Base-by-base conservation (phyloP, 176 grass and related monocot genomes). In the Avena sativa region DNA sequence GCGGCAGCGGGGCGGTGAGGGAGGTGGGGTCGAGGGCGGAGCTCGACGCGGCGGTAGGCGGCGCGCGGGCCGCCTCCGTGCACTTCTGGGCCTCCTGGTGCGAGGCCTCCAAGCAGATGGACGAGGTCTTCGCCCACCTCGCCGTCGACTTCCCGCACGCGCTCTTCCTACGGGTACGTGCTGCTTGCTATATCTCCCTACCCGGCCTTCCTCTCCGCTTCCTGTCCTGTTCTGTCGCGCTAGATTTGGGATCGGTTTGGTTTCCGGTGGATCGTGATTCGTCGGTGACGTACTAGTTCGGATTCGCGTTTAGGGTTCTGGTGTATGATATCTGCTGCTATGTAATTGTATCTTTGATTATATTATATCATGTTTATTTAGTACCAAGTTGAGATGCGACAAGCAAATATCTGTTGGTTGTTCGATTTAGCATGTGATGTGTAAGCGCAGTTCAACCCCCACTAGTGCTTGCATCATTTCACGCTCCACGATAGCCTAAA, bases 21-120 rank as follows among this genome's bases (percentile, higher is more conserved):
- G 92, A 92, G 72, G 79, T 96, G 75, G 80, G 80, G 3, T 96
- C 89, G 43, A 89, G 77, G 85, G 81, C 87, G 55, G 94, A 99
- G 85, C 89, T 99, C 60, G 92, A 99, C 23, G 91, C 93, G 21
- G 94, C 87, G 68, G 80, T 92, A 19, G 83, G 51, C 30, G 89
- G 92, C 16, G 87, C 69, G 28, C 68, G 79, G 19, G 80, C 91
- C 10, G 92, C 95, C 16, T 80, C 89, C 34, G 84, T 99, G 76
- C 94, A 99, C 80, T 99, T 99, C 89, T 99, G 97, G 97, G 94
- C 97, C 11, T 61, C 79, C 6, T 99, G 97, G 97, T 99, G 97
- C 89, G 97, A 92, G 80, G 94, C 94, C 52, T 99, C 97, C 80
- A 99, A 99, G 87, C 97, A 96, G 92, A 99, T 99, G 97, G 94